Percentiles rank a stretch among this genome's conserved stretches.
Evolutionary conservation across 805 yeast species (phyloP).

Genomic region (Candida broadrunensis): DNA sequence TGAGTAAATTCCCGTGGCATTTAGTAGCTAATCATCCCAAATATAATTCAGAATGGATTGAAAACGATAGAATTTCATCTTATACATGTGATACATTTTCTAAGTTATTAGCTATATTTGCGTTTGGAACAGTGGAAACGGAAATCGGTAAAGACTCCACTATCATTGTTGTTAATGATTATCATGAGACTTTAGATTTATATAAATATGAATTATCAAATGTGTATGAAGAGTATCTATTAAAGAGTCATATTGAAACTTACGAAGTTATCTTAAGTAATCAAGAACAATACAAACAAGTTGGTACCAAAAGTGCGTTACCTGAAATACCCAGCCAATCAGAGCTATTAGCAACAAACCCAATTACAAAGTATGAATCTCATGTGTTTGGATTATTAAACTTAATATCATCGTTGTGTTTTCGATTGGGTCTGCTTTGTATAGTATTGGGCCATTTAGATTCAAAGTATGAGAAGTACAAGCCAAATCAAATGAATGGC

Average conservation of each 20-base stretch:
- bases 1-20: conserved; percentile 27
- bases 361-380: conserved; percentile 24
- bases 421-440: conserved; percentile 21
- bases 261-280: conserved; percentile 18
- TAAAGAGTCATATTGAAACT: conserved; percentile 28
- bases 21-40: conserved; percentile 15
- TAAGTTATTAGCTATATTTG: conserved; percentile 18
- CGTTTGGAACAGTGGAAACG: conserved; percentile 5
- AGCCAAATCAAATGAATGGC: not conserved
- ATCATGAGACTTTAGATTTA: conserved; percentile 34
- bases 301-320: conserved; percentile 18
- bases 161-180: conserved; percentile 24
- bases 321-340: conserved; percentile 28
- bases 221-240: conserved; percentile 29
- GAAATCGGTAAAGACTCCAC: conserved; percentile 6
- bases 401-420: conserved; percentile 19
- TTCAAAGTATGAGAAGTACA: conserved; percentile 18
- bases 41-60: conserved; percentile 19
- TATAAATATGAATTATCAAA: conserved; percentile 32
- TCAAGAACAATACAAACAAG: conserved; percentile 14
- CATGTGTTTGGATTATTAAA: conserved; percentile 27
- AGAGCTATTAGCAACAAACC: conserved; percentile 25
- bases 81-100: conserved; percentile 26
- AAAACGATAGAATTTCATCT: conserved; percentile 1
- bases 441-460: conserved; percentile 30